A percentile compares a stretch with the other conserved stretches of the same genome.
Conservation (phyloP, 345 rosid genomes). For the Draba incana region DNA sequence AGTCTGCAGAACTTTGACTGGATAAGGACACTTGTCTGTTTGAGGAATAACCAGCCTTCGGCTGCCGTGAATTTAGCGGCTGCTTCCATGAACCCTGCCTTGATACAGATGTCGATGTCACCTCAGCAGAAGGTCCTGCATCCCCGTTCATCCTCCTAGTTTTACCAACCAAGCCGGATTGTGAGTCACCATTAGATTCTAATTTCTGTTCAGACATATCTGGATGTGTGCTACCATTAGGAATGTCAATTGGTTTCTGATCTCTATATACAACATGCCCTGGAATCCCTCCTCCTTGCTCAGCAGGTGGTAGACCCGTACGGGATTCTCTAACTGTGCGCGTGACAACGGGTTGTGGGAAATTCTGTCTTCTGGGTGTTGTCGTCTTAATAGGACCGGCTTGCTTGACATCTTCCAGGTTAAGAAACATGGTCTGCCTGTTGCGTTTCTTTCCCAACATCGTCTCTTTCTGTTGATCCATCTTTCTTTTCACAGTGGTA, state of each 20-base stretch:
- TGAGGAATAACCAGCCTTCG: conserved; percentile 55
- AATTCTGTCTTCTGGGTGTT: conserved; percentile 77
- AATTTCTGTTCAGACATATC: conserved; percentile 59
- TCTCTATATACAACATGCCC: conserved; percentile 52
- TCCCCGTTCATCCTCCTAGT: conserved; percentile 66
- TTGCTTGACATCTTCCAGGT: conserved; percentile 94
- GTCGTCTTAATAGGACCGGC: conserved; percentile 70
- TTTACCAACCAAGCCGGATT: conserved; percentile 53
- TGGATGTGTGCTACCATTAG: conserved; percentile 50
- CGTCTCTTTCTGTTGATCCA: conserved; percentile 90
- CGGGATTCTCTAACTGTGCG: conserved; percentile 87
- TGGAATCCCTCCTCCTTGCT: conserved; percentile 60
- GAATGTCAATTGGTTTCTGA: conserved; percentile 60
- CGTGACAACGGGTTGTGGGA: conserved; percentile 55
- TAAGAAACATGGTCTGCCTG: conserved; percentile 90
- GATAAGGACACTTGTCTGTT: conserved; percentile 56
- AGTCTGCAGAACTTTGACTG: conserved; percentile 69
- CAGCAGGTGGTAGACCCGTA: conserved; percentile 48
- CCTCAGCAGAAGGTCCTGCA: conserved; percentile 59
- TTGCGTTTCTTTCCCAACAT: conserved; percentile 97
- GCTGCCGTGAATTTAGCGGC: conserved; percentile 59
- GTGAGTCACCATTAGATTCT: conserved; percentile 73
- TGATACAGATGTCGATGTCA: conserved; percentile 51
- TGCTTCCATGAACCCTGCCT: conserved; percentile 90
- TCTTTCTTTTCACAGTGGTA: conserved; percentile 76